These are phyloP conservation scores for Pleurozium schreberi DNA, from an alignment of 225 moss, liverwort and hornwort species.

Conservation along the genomic window DNA sequence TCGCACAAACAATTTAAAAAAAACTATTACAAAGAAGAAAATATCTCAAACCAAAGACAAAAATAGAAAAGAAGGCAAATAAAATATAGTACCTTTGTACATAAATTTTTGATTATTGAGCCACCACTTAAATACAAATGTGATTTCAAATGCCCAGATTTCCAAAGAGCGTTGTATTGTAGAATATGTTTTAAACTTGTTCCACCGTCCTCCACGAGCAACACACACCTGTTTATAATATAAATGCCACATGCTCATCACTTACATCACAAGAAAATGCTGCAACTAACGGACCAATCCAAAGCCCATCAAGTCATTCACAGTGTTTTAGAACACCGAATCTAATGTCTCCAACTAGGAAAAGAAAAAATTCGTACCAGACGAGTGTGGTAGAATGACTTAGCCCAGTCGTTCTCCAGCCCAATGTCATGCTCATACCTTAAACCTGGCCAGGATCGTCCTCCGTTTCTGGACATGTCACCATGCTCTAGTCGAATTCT, in stretches of 20 bases:
- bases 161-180: slow-evolving; percentile 83
- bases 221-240: slow-evolving; percentile 54
- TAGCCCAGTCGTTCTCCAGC: too few species aligned
- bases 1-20: neutral
- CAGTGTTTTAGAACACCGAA: neutral
- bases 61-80: neutral
- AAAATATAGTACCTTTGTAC: slow-evolving; percentile 50
- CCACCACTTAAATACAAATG: slow-evolving; percentile 86
- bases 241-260: neutral
- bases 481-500: too few species aligned
- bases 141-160: slow-evolving; percentile 81
- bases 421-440: too few species aligned
- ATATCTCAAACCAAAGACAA: neutral
- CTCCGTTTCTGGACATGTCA: too few species aligned
- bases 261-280: neutral
- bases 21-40: neutral
- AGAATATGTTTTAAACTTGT: slow-evolving; percentile 94
- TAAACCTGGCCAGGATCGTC: too few species aligned
- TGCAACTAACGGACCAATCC: neutral
- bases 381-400: neutral
- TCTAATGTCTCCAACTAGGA: neutral
- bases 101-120: slow-evolving; percentile 80
- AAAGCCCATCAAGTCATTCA: neutral
- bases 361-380: neutral
- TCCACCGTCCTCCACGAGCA: slow-evolving; percentile 86